These are phyloP conservation scores for Agapanthus africanus DNA, from an alignment of 106 monocot genomes.

Conservation along the genomic window DNA sequence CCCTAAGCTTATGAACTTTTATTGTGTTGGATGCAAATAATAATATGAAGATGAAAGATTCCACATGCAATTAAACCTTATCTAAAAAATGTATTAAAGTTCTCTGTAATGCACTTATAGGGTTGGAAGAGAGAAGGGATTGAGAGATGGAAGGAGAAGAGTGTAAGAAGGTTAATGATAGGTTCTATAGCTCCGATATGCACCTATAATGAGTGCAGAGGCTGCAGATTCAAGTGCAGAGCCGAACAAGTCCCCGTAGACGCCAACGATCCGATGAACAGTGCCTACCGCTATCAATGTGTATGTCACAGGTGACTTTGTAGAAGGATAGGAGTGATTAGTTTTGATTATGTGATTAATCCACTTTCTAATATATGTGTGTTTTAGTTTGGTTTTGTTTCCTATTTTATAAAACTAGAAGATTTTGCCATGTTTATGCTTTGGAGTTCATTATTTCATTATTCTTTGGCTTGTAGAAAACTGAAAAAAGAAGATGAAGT, in stretches of 20 bases:
- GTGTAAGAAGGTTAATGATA: constrained; percentile 55
- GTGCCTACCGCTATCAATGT: constrained; percentile 76
- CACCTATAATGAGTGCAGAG: constrained; percentile 86
- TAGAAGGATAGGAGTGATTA: background rate
- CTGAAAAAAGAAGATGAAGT: too few species aligned
- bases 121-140: background rate
- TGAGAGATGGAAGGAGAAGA: constrained; percentile 9
- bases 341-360: background rate
- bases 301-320: constrained; percentile 47
- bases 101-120: too few species aligned
- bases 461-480: too few species aligned
- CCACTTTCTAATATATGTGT: too few species aligned
- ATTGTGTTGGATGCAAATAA: too few species aligned
- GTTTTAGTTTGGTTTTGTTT: too few species aligned
- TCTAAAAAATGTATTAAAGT: too few species aligned
- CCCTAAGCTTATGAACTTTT: too few species aligned
- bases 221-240: constrained; percentile 73
- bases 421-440: background rate
- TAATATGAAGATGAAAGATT: too few species aligned
- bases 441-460: background rate
- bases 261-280: constrained; percentile 78
- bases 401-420: too few species aligned
- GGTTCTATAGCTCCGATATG: constrained; percentile 72
- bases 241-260: constrained; percentile 87
- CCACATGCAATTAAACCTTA: too few species aligned